Percentiles rank a stretch among this genome's conserved stretches.
Evolutionary conservation across 805 yeast genomes (phyloP).

Genomic region (Wickerhamiella siamensis): DNA sequence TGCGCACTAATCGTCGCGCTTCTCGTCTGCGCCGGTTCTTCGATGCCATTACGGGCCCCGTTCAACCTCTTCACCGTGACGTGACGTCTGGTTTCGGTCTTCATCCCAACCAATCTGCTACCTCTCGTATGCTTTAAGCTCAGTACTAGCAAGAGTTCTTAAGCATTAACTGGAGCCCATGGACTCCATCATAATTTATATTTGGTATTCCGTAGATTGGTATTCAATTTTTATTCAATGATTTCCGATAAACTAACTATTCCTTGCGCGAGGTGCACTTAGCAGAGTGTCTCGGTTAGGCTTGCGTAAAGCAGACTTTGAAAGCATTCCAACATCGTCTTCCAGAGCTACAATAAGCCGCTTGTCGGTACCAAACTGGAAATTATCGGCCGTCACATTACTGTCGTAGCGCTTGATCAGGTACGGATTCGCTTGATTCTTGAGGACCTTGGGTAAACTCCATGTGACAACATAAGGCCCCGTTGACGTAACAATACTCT

Average conservation of each 20-base stretch:
- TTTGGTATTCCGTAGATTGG: too few relatives aligned
- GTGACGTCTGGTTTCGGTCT: background rate
- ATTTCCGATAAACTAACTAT: background rate
- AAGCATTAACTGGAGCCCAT: too few relatives aligned
- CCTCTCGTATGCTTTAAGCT: background rate
- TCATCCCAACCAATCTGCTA: background rate
- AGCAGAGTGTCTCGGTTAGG: conserved; percentile 33
- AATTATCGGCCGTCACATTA: conserved; percentile 60
- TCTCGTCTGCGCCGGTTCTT: background rate
- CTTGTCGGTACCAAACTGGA: conserved; percentile 56
- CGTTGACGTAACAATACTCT: conserved; percentile 57
- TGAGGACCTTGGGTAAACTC: conserved; percentile 49
- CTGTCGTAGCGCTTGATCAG: conserved; percentile 47
- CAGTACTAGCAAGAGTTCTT: too few relatives aligned
- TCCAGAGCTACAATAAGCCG: conserved; percentile 60
- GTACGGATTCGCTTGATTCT: conserved; percentile 42
- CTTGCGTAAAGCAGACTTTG: conserved; percentile 40
- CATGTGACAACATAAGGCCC: conserved; percentile 78
- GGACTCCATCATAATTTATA: too few relatives aligned
- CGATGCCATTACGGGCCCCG: background rate
- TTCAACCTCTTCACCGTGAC: background rate
- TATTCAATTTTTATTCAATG: background rate
- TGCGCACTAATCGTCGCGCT: background rate
- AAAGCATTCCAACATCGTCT: conserved; percentile 63
- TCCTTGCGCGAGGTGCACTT: background rate